Percentiles rank a stretch among this genome's conserved stretches.
These are phyloP conservation scores for Saccharomycopsis fermentans DNA, from an alignment of 805 yeast genomes.

Conservation along the genomic window DNA sequence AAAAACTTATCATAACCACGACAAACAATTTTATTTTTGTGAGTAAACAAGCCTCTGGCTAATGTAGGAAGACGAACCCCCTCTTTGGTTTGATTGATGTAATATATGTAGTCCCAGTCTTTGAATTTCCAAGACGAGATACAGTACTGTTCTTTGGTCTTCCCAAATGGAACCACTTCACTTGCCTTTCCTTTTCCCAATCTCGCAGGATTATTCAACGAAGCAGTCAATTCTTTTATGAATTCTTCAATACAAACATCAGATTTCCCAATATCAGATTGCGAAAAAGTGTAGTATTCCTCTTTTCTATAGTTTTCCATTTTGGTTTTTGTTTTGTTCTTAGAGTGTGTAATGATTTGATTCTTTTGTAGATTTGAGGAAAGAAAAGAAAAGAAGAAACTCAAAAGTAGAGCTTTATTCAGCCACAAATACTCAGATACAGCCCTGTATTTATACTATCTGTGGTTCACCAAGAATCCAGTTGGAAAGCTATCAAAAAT, in stretches of 20 bases:
- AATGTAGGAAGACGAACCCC: constrained; percentile 50
- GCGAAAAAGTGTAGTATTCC: background rate
- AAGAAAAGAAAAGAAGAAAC: background rate
- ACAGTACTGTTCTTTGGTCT: background rate
- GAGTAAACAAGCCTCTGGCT: constrained; percentile 78
- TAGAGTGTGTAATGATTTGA: background rate
- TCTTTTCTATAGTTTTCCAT: background rate
- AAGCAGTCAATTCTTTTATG: constrained; percentile 4
- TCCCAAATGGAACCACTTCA: constrained; percentile 1
- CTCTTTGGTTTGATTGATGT: constrained; percentile 18
- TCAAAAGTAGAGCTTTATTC: too few species aligned
- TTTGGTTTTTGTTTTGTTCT: background rate
- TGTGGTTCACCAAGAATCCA: too few species aligned
- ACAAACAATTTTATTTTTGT: constrained; percentile 40
- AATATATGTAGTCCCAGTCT: constrained; percentile 75
- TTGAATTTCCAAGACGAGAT: constrained; percentile 64
- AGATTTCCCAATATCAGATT: background rate
- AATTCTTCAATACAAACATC: background rate
- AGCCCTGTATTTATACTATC: too few species aligned
- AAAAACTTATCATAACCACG: constrained; percentile 95
- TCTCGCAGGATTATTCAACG: constrained; percentile 1
- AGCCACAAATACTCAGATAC: too few species aligned
- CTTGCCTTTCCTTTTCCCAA: constrained; percentile 8
- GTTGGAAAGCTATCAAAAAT: too few species aligned
- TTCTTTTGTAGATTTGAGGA: background rate